A percentile compares a stretch with the other conserved stretches of the same genome.
phyloP scores from a whole-genome alignment of 2,329 filamentous ascomycete genomes.

The Macrophomina tecta region DNA sequence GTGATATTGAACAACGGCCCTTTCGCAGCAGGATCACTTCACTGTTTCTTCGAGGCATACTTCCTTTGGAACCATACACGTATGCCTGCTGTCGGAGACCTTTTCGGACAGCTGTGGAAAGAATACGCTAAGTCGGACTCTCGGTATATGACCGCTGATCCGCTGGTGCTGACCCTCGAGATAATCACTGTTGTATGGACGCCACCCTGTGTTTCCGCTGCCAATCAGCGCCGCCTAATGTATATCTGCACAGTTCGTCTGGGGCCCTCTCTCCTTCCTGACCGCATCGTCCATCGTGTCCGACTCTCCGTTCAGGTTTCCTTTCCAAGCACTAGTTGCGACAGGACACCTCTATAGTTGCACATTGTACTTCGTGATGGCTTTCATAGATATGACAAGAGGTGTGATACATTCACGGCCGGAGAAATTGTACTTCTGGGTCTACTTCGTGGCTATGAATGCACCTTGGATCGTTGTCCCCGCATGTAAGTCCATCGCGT shows the following conservation, averaged over 20 bases:
- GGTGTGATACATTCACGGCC: slow-evolving; percentile 62
- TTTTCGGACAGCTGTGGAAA: slow-evolving; percentile 63
- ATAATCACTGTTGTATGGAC: slow-evolving; percentile 54
- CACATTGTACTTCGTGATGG: slow-evolving; percentile 67
- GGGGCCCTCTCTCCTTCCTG: slow-evolving; percentile 65
- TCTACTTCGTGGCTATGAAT: slow-evolving; percentile 68
- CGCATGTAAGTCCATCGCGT: slow-evolving; percentile 10
- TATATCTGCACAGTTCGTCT: slow-evolving; percentile 51
- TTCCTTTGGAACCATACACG: slow-evolving; percentile 9
- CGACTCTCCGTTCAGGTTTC: slow-evolving; percentile 55
- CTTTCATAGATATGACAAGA: slow-evolving; percentile 53
- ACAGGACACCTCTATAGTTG: slow-evolving; percentile 58
- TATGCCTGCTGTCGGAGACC: slow-evolving; percentile 20
- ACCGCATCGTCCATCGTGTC: slow-evolving; percentile 55
- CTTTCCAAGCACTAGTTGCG: slow-evolving; percentile 53
- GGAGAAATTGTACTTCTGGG: slow-evolving; percentile 67
- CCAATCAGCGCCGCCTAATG: too few relatives aligned
- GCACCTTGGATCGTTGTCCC: slow-evolving; percentile 66
- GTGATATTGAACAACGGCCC: neutral
- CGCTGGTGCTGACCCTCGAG: slow-evolving; percentile 64
- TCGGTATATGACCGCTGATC: slow-evolving; percentile 60
- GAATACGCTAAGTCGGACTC: slow-evolving; percentile 65
- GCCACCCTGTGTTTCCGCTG: neutral
- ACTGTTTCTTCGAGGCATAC: slow-evolving; percentile 23
- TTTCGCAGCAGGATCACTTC: slow-evolving; percentile 1